Conservation (phyloP, 2,329 filamentous ascomycete genomes). For the Verticillium longisporum region DNA sequence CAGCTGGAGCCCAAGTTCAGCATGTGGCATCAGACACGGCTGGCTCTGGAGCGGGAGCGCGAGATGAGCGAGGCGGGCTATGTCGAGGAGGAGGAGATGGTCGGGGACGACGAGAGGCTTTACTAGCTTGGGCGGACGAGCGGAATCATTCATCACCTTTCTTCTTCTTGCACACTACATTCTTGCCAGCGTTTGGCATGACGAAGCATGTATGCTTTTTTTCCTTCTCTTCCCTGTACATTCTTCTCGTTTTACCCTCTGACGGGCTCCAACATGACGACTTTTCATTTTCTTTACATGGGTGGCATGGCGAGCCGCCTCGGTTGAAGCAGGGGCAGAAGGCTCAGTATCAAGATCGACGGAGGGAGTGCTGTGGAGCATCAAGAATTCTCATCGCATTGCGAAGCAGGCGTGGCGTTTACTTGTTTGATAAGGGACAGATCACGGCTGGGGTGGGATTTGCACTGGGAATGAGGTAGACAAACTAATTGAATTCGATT, state of each 20-base stretch:
- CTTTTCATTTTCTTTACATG: background rate
- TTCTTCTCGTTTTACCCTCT: background rate
- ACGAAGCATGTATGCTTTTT: background rate
- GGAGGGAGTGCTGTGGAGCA: background rate
- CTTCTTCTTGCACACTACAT: background rate
- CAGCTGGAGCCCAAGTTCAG: conserved; percentile 36
- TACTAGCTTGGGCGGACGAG: background rate
- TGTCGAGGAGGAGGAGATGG: conserved; percentile 25
- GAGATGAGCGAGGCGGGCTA: conserved; percentile 34
- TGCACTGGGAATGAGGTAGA: background rate
- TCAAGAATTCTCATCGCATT: background rate
- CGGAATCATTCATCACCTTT: background rate
- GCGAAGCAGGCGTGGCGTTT: background rate
- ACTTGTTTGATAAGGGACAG: background rate
- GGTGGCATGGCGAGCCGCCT: background rate
- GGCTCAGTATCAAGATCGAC: background rate
- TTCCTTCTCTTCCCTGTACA: background rate
- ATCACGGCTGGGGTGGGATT: background rate
- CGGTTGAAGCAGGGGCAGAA: background rate
- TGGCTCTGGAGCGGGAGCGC: conserved; percentile 31
- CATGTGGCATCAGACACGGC: conserved; percentile 33
- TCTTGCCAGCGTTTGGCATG: background rate
- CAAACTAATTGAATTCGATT: background rate
- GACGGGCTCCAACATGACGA: background rate
- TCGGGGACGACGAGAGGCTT: conserved; percentile 23